phyloP scores from a whole-genome alignment of 2,329 filamentous ascomycete genomes.

The Calonectria crousiana region DNA sequence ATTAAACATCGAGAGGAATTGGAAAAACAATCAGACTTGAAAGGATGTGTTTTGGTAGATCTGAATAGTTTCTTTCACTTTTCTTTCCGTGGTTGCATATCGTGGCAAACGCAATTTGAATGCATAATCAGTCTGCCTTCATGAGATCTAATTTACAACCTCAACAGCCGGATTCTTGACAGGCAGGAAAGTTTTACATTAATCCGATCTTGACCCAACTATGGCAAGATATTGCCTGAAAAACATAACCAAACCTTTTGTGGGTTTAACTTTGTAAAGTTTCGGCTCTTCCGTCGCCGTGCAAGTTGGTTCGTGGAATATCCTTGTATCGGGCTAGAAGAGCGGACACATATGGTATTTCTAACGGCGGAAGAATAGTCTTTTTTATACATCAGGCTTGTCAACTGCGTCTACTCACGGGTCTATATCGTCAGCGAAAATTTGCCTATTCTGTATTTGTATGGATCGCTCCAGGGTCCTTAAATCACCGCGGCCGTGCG shows the following conservation, averaged over 20 bases:
- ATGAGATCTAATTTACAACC: neutral
- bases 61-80: neutral
- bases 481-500: neutral
- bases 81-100: neutral
- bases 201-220: neutral
- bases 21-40: neutral
- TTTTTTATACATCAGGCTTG: neutral
- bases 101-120: neutral
- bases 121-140: neutral
- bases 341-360: too few species aligned
- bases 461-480: neutral
- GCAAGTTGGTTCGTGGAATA: neutral
- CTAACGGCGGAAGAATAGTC: neutral
- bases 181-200: neutral
- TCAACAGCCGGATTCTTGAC: neutral
- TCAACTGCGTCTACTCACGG: neutral
- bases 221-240: neutral
- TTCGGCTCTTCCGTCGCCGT: neutral
- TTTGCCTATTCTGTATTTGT: neutral
- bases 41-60: neutral
- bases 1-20: neutral
- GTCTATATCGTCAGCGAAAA: neutral
- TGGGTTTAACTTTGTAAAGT: neutral
- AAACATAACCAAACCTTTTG: neutral
- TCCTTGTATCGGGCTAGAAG: neutral